Evolutionary conservation across 257 asterid species (phyloP), one percentile per base, ranked within the genome.

Genomic region (Gentiana straminea): DNA sequence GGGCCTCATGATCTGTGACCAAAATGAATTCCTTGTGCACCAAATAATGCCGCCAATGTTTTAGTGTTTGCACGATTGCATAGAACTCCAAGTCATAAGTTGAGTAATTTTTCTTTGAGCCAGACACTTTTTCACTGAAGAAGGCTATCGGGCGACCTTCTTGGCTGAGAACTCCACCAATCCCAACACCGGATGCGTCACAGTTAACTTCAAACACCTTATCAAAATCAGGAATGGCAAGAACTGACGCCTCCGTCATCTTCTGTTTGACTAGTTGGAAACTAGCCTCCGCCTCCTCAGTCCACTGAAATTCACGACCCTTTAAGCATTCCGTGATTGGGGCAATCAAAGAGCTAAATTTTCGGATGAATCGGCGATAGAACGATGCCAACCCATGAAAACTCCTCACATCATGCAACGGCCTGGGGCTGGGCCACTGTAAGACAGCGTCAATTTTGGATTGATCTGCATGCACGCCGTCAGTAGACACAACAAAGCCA

Each of bases 121-220:
- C 51, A 11, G 43, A 15, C 9, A 62, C 4, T 9, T 62, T 62
- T 13, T 62, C 59, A 52, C 66, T 62, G 53, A 62, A 51, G 7
- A 24, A 62, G 1, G 59, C 67, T 7, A 53, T 45, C 5, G 53
- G 45, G 2, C 34, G 47, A 1, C 59, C 1, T 43, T 54, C 60
- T 54, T 62, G 65, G n/a, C 57, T 41, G 4, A 64, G 10, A 48
- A 64, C 46, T 7, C 32, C 53, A 6, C 46, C 64, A 37, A 64
- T 41, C 13, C 69, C 35, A 0, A 57, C 63, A 37, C 51, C 33
- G 2, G 36, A 64, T 7, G 63, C 64, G 41, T 64, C 59, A 57
- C 58, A 64, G 37, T 58, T 51, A 1, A 57, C 46, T 12, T 64
- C 69, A 56, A 64, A 64, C 2, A 57, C 48, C 10, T 63, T 55